Conservation (phyloP, 2,329 filamentous ascomycete genomes). For the Fusarium sp. region DNA sequence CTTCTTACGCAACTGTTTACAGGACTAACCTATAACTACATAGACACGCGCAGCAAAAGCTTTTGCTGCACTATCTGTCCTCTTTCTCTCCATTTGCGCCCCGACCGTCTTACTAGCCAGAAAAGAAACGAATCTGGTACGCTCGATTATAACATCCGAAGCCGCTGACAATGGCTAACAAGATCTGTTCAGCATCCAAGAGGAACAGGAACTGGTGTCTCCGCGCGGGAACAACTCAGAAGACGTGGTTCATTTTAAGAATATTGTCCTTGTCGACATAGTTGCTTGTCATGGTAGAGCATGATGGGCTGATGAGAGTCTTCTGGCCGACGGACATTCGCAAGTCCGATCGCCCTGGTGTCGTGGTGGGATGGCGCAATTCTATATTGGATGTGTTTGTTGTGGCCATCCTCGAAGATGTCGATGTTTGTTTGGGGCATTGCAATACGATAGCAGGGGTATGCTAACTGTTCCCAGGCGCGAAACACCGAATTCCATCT, state of each 20-base stretch:
- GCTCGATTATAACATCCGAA: constrained; percentile 42
- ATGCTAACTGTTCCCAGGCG: constrained; percentile 61
- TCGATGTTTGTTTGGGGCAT: constrained; percentile 73
- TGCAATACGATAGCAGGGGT: not conserved
- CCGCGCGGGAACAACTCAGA: constrained; percentile 93
- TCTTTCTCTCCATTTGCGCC: constrained; percentile 86
- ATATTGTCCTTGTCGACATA: constrained; percentile 42
- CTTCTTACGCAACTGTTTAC: not conserved
- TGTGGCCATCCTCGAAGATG: constrained; percentile 87
- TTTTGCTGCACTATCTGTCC: constrained; percentile 81
- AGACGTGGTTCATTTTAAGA: constrained; percentile 91
- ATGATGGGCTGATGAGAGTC: constrained; percentile 94
- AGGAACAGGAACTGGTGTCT: constrained; percentile 81
- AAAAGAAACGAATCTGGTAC: constrained; percentile 83
- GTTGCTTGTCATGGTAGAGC: constrained; percentile 71
- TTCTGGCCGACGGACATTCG: constrained; percentile 95
- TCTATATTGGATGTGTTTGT: constrained; percentile 92
- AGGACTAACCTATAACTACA: constrained; percentile 5
- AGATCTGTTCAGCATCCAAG: constrained; percentile 77
- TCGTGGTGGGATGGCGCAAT: constrained; percentile 96
- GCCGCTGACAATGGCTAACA: constrained; percentile 40
- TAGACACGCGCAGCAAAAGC: constrained; percentile 88
- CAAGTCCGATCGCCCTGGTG: constrained; percentile 77
- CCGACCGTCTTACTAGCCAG: constrained; percentile 86
- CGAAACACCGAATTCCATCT: constrained; percentile 89